phyloP scores from a whole-genome alignment of 352 stramenopile species.

The Phytophthora sansomeana region DNA sequence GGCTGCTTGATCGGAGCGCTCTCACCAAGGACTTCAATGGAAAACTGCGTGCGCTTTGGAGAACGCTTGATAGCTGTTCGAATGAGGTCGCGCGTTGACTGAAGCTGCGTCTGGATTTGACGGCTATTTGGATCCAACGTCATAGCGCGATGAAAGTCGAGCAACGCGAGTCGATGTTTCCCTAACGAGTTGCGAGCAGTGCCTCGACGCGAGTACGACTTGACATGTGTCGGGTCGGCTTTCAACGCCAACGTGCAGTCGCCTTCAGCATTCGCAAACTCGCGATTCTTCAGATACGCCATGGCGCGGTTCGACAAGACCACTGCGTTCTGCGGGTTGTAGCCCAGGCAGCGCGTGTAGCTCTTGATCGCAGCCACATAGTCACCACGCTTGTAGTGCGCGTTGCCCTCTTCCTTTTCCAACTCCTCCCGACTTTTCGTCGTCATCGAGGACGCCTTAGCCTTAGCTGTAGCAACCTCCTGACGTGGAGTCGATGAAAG shows the following conservation, averaged over 20 bases:
- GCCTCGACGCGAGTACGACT: conserved; percentile 85
- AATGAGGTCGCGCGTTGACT: conserved; percentile 73
- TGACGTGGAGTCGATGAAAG: conserved; percentile 4
- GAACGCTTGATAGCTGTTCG: conserved; percentile 72
- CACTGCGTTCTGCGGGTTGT: conserved; percentile 71
- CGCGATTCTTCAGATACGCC: conserved; percentile 87
- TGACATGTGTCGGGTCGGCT: conserved; percentile 83
- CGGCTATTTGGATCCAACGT: conserved; percentile 78
- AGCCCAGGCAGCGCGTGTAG: conserved; percentile 90
- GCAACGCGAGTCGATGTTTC: conserved; percentile 85
- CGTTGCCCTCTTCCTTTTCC: conserved; percentile 93
- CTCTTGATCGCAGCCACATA: conserved; percentile 88
- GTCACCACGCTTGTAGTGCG: conserved; percentile 89
- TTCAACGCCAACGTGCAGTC: conserved; percentile 90
- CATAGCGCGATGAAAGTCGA: conserved; percentile 78
- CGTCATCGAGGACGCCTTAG: not conserved
- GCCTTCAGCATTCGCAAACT: conserved; percentile 89
- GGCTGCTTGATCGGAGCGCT: not conserved
- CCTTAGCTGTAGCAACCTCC: conserved; percentile 13
- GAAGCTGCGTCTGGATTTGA: conserved; percentile 66
- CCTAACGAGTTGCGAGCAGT: conserved; percentile 88
- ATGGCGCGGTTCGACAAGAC: conserved; percentile 93
- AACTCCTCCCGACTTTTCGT: conserved; percentile 59
- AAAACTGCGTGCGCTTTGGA: conserved; percentile 56
- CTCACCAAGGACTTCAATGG: conserved; percentile 52